Conservation (phyloP, 495 filamentous ascomycete genomes). For the Rostrohypoxylon terebratum region DNA sequence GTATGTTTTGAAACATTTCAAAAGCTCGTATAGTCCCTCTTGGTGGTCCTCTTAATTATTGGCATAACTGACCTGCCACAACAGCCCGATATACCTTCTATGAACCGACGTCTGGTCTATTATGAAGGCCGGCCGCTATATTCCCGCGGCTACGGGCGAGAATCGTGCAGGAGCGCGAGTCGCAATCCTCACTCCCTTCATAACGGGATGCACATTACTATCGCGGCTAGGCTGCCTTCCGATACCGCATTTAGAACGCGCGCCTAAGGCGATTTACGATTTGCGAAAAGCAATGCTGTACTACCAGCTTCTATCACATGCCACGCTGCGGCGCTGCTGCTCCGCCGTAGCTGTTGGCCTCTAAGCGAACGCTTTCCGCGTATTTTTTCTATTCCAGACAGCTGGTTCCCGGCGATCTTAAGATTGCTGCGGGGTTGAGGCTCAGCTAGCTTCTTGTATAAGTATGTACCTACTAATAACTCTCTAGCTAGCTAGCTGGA, state of each 20-base stretch:
- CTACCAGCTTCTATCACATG: not conserved
- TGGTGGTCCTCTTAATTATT: constrained; percentile 16
- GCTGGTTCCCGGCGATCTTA: not conserved
- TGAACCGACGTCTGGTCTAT: constrained; percentile 5
- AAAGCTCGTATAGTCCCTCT: constrained; percentile 19
- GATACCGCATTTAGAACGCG: constrained; percentile 24
- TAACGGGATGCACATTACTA: not conserved
- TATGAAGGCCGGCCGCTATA: not conserved
- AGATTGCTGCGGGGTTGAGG: not conserved
- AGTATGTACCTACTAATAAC: not conserved
- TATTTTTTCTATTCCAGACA: constrained; percentile 5
- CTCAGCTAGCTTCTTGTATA: not conserved
- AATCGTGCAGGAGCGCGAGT: constrained; percentile 9
- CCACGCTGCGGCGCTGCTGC: not conserved
- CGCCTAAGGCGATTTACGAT: not conserved
- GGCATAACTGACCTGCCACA: constrained; percentile 28
- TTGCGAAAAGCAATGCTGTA: constrained; percentile 1
- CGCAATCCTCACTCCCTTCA: constrained; percentile 1
- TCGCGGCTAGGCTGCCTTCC: constrained; percentile 3
- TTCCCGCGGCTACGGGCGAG: not conserved
- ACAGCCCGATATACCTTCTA: constrained; percentile 4
- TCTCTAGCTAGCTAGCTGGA: too few species aligned
- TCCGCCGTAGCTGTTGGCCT: constrained; percentile 15
- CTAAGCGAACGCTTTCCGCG: not conserved
- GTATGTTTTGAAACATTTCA: constrained; percentile 29